Conservation (phyloP, 2,329 filamentous ascomycete genomes). For the Xylaria digitata region DNA sequence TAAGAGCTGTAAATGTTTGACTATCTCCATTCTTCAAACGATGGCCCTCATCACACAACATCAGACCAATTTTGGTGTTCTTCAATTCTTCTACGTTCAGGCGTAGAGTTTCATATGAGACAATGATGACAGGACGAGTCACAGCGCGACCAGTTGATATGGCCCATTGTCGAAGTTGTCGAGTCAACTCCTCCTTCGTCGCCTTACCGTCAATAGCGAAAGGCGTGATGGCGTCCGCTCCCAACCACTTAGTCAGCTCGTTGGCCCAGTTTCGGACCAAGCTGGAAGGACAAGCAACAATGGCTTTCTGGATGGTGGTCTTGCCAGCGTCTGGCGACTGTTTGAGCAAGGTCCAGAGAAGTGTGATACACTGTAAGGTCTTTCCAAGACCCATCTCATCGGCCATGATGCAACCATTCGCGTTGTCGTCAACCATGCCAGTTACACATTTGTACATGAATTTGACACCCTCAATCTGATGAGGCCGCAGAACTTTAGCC, state of each 20-base stretch:
- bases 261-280: conserved; percentile 98
- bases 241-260: conserved; percentile 95
- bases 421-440: conserved; percentile 92
- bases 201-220: conserved; percentile 98
- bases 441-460: conserved; percentile 96
- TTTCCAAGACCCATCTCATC: conserved; percentile 99
- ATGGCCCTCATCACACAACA: conserved; percentile 97
- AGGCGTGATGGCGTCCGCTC: conserved; percentile 87
- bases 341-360: conserved; percentile 97
- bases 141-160: conserved; percentile 90
- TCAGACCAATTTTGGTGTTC: conserved; percentile 87
- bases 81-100: conserved; percentile 91
- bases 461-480: conserved; percentile 98
- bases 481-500: conserved; percentile 89
- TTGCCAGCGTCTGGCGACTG: conserved; percentile 97
- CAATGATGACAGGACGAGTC: conserved; percentile 92
- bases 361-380: conserved; percentile 93
- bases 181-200: conserved; percentile 89
- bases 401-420: conserved; percentile 98
- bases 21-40: conserved; percentile 96
- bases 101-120: conserved; percentile 95
- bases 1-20: conserved; percentile 92
- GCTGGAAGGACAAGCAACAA: conserved; percentile 96
- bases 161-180: conserved; percentile 93
- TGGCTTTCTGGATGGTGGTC: conserved; percentile 91